Evolutionary conservation across 2,329 filamentous ascomycete species (phyloP).

Genomic region (Colletotrichum sp.): DNA sequence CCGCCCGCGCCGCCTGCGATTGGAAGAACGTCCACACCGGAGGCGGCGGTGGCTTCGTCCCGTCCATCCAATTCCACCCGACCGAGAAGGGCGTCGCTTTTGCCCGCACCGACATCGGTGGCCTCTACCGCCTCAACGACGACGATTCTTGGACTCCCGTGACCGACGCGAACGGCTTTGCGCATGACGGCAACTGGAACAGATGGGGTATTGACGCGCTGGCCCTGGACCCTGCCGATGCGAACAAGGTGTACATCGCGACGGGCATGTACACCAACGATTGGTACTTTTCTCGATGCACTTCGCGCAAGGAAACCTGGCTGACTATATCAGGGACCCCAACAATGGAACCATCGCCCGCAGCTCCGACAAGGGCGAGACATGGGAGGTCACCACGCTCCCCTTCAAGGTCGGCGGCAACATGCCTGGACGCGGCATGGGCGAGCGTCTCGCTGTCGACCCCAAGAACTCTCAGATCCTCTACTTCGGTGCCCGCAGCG

Average conservation of each 20-base stretch:
- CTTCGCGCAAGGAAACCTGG: neutral
- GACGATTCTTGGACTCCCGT: conserved; percentile 62
- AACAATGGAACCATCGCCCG: conserved; percentile 59
- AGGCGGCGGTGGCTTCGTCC: conserved; percentile 62
- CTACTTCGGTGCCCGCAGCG: conserved; percentile 63
- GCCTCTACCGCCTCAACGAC: conserved; percentile 58
- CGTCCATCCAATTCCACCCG: conserved; percentile 63
- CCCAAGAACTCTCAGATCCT: conserved; percentile 61
- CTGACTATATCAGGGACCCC: conserved; percentile 47
- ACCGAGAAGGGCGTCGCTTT: conserved; percentile 56
- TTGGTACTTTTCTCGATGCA: conserved; percentile 39
- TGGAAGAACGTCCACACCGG: conserved; percentile 59
- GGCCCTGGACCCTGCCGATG: conserved; percentile 58
- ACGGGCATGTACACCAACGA: conserved; percentile 64
- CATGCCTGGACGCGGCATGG: conserved; percentile 65
- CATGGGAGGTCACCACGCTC: conserved; percentile 54
- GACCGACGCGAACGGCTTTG: conserved; percentile 45
- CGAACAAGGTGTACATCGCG: conserved; percentile 57
- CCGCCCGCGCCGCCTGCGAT: conserved; percentile 37
- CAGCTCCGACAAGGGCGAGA: conserved; percentile 57
- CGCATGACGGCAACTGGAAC: conserved; percentile 51
- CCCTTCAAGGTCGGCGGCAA: conserved; percentile 67
- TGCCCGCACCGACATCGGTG: conserved; percentile 62
- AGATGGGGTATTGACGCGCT: conserved; percentile 63
- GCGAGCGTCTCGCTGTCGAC: conserved; percentile 63